Evolutionary conservation across 2,329 filamentous ascomycete genomes (phyloP).

Genomic region (Cordyceps cateniannulata): DNA sequence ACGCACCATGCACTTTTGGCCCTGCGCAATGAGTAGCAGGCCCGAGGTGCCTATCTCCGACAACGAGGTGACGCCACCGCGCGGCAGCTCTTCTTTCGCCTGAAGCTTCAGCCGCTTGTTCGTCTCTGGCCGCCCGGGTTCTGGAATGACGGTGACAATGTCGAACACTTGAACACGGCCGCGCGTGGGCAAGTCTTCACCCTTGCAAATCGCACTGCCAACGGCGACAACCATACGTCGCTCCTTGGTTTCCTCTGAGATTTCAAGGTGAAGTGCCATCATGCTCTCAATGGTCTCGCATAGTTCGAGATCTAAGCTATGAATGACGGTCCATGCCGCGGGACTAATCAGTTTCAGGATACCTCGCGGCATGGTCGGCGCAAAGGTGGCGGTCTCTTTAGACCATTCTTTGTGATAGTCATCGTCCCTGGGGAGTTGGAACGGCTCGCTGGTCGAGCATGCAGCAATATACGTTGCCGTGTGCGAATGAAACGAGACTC

Average conservation of each 20-base stretch:
- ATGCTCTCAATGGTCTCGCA: conserved; percentile 76
- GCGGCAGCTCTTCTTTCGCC: conserved; percentile 82
- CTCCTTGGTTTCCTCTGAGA: conserved; percentile 87
- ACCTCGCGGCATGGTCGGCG: conserved; percentile 65
- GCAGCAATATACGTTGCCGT: conserved; percentile 71
- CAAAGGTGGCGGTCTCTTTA: conserved; percentile 57
- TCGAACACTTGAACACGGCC: conserved; percentile 88
- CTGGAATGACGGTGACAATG: conserved; percentile 83
- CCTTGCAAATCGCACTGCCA: conserved; percentile 78
- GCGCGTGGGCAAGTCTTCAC: conserved; percentile 82
- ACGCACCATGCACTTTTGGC: conserved; percentile 94
- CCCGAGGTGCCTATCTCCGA: conserved; percentile 81
- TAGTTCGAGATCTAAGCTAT: conserved; percentile 65
- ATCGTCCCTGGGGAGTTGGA: conserved; percentile 81
- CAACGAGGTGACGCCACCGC: conserved; percentile 83
- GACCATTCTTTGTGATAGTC: conserved; percentile 77
- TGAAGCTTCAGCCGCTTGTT: conserved; percentile 79
- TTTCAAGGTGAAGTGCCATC: conserved; percentile 76
- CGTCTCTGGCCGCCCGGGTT: conserved; percentile 78
- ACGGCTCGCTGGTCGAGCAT: conserved; percentile 61
- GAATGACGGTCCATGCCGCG: conserved; percentile 69
- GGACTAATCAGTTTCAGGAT: conserved; percentile 74
- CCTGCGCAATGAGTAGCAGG: conserved; percentile 83
- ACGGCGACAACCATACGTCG: conserved; percentile 75
- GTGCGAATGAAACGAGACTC: conserved; percentile 69